phyloP scores from a whole-genome alignment of 164 flowering plant species.

The Magnolia changhungtana region DNA sequence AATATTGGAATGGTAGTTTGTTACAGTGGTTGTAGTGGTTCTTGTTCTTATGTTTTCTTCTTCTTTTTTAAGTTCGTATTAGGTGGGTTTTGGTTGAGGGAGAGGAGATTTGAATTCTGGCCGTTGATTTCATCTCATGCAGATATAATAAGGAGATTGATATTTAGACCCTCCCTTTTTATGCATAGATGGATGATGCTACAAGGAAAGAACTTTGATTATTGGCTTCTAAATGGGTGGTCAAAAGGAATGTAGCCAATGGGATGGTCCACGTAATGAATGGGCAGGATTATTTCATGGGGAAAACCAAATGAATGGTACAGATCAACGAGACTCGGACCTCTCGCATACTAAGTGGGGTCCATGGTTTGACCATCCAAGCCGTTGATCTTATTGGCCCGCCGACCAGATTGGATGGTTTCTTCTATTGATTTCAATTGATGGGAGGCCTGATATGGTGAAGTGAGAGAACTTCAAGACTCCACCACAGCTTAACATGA shows the following conservation, averaged over 20 bases:
- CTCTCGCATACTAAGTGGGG: no score
- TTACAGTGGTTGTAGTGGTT: slow-evolving; percentile 31
- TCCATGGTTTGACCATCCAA: no score
- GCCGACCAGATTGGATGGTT: no score
- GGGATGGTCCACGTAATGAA: no score
- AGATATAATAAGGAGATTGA: neutral
- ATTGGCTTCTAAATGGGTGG: no score
- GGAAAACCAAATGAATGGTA: no score
- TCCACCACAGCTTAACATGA: neutral
- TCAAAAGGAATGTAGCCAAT: no score
- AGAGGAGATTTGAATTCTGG: slow-evolving; percentile 9
- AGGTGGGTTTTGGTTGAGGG: slow-evolving; percentile 60
- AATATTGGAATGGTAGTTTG: slow-evolving; percentile 3
- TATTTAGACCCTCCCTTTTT: neutral
- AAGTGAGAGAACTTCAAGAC: neutral
- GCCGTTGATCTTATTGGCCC: no score
- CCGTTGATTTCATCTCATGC: slow-evolving; percentile 8
- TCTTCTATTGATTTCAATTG: neutral
- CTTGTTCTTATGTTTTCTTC: slow-evolving; percentile 45
- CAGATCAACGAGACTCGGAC: no score
- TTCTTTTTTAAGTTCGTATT: slow-evolving; percentile 40
- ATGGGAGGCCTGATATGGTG: neutral
- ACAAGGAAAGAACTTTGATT: no score
- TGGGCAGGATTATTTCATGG: no score
- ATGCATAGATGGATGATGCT: neutral